Evolutionary conservation across 208 protist species (phyloP).

Genomic region (Naegleria gruberi): DNA sequence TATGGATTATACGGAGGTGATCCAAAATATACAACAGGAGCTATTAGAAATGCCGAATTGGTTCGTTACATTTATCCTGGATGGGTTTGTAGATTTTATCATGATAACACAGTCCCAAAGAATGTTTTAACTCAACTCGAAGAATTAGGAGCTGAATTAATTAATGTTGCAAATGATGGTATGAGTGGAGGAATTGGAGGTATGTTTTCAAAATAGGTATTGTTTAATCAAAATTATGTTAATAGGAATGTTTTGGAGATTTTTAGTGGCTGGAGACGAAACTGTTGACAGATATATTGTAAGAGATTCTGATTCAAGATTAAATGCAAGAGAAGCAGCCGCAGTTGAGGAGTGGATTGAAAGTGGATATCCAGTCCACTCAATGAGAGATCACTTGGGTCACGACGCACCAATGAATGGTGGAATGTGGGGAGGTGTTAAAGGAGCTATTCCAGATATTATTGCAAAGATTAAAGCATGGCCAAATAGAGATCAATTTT

Average conservation of each 20-base stretch:
- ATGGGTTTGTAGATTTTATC: conserved; percentile 8
- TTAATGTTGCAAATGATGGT: neutral
- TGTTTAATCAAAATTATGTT: too few species aligned
- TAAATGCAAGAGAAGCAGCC: neutral
- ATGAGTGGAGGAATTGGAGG: neutral
- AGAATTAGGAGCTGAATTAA: neutral
- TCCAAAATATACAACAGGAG: neutral
- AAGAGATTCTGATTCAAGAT: neutral
- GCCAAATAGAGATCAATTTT: neutral
- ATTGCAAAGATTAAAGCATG: neutral
- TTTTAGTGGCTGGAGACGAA: neutral
- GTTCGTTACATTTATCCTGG: neutral
- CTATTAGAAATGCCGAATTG: neutral
- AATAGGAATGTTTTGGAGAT: neutral
- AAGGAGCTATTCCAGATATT: neutral
- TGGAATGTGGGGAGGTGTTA: neutral
- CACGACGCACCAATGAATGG: neutral
- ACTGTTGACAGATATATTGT: neutral
- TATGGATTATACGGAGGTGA: neutral
- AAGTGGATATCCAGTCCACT: neutral
- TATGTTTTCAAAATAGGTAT: too few species aligned
- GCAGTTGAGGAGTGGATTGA: neutral
- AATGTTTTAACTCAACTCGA: neutral
- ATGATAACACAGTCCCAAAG: neutral
- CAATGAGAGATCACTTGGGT: neutral